Conservation (phyloP, 2,329 filamentous ascomycete species). For the Penicillium vulpinum region DNA sequence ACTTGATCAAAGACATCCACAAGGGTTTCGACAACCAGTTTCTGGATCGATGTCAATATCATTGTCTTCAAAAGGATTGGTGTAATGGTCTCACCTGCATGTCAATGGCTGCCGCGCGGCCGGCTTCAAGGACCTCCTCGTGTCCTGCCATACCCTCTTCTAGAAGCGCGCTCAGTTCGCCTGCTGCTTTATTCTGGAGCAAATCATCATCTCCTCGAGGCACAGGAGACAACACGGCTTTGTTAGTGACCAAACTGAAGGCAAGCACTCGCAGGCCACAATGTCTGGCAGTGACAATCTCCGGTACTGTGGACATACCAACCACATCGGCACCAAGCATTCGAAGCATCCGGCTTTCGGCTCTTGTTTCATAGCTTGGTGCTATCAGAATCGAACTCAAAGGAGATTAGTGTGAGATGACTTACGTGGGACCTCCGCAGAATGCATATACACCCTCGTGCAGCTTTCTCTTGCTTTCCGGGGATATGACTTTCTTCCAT, state of each 20-base stretch:
- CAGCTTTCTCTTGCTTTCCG: constrained; percentile 52
- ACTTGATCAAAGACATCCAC: constrained; percentile 29
- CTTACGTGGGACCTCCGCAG: constrained; percentile 61
- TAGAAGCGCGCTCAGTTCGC: constrained; percentile 57
- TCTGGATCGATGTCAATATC: constrained; percentile 31
- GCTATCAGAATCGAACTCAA: constrained; percentile 14
- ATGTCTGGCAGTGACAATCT: constrained; percentile 66
- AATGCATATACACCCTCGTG: constrained; percentile 68
- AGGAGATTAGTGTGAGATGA: constrained; percentile 6
- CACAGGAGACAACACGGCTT: constrained; percentile 59
- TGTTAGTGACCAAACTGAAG: constrained; percentile 67
- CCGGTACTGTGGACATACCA: constrained; percentile 69
- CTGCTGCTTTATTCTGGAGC: constrained; percentile 52
- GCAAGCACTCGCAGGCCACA: constrained; percentile 63
- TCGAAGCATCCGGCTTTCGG: constrained; percentile 63
- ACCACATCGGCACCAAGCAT: constrained; percentile 66
- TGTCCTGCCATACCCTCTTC: constrained; percentile 63
- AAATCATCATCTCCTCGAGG: constrained; percentile 58
- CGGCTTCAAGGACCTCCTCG: constrained; percentile 64
- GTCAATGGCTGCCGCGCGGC: constrained; percentile 59
- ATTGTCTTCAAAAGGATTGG: not conserved
- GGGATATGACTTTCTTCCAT: constrained; percentile 53
- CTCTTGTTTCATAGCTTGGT: constrained; percentile 62
- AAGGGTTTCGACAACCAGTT: constrained; percentile 38
- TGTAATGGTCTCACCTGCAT: constrained; percentile 55